Base-by-base conservation (phyloP, 192 early-diverging fungal genomes). In the Gaertneriomyces sp. region DNA sequence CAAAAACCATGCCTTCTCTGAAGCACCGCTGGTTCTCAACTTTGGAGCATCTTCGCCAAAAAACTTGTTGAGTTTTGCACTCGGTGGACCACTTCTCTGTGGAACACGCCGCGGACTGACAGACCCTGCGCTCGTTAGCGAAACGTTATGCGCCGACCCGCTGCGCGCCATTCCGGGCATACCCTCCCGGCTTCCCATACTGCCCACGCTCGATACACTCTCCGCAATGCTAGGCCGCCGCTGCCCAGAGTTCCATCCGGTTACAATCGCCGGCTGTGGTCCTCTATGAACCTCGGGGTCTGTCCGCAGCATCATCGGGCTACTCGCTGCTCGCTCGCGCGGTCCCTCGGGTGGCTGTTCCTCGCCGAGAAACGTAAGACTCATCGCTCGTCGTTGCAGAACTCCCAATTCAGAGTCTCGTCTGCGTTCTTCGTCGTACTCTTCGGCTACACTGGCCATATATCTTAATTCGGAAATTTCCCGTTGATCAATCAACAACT, bases 1-100 rank as follows among this genome's bases (percentile, higher is more conserved):
- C 46, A 97, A 78, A 58, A 83, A 98, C 93, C 92, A 93, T 0
- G 81, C 83, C 59, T 79, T 85, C 67, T 56, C 25, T 33, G 25
- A 33, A 33, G 25, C 25, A 33, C 25, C 25, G 25, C 25, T 33
- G 25, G 25, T 33, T 33, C 57, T 66, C 63, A 65, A 17, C 11
- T 45, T 64, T 19, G 61, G 61, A 38, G 52, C 46, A 58, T 71
- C 63, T 50, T 80, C 78, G 9, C 78, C 78, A 63, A 80, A 80
- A 68, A 80, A 80, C 61, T 80, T 73, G 39, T 58, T 38, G 5
- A 80, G 67, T 53, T 80, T 80, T 12, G 46, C 19, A 12, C 19
- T 17, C 40, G 38, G 42, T 9, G 59, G 5, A 45, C 38, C 42
- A 33, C 47, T 49, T 17, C 47, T 17, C 47, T 17, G 47, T 1